Evolutionary conservation across 2,329 filamentous ascomycete species (phyloP), one percentile per base, ranked within the genome.

Genomic region (Claviceps fusiformis): DNA sequence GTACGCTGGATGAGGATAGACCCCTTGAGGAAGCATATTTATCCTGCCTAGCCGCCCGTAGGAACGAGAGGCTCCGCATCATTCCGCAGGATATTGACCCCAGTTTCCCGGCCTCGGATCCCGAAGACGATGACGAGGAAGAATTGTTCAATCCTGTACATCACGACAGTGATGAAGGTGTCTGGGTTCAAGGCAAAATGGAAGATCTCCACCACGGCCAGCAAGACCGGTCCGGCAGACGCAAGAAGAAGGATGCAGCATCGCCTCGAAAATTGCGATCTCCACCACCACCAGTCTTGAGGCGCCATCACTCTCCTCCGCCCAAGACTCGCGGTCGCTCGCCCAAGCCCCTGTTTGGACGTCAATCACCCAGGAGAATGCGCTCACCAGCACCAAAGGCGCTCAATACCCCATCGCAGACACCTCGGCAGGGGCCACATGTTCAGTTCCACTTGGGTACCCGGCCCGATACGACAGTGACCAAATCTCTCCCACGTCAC

Each of bases 71-170:
- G 72, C 86, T 91, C 58, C 83, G 86, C 59, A 68, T 82, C 35
- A 89, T 92, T 35, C 92, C 93, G n/a, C 93, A 97, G 66, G 93
- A 97, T 62, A 95, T 96, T 57, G 93, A 98, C 65, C 93, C 93
- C 1, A 96, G 91, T 65, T 98, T 98, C 68, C 93, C 93, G 0
- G 91, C 90, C 0, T 95, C 91, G 0, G 93, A 97, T 62, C 87
- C 86, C 0, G 93, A 98, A 31, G 83, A 90, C 61, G 85, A 92
- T 33, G 87, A 88, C 50, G 87, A 89, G 43, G 83, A 88, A 45
- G 83, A 88, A 54, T 80, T 68, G 68, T 83, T 65, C 72, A 83
- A 69, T 68, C 73, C 69, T 62, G 74, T 65, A 56, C 81, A 68
- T 63, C 75, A 83, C 54, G 82, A 83, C 24, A 89, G 83, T 62